phyloP scores from a whole-genome alignment of 2,329 filamentous ascomycete species.

The Stagonosporopsis chrysanthemi region DNA sequence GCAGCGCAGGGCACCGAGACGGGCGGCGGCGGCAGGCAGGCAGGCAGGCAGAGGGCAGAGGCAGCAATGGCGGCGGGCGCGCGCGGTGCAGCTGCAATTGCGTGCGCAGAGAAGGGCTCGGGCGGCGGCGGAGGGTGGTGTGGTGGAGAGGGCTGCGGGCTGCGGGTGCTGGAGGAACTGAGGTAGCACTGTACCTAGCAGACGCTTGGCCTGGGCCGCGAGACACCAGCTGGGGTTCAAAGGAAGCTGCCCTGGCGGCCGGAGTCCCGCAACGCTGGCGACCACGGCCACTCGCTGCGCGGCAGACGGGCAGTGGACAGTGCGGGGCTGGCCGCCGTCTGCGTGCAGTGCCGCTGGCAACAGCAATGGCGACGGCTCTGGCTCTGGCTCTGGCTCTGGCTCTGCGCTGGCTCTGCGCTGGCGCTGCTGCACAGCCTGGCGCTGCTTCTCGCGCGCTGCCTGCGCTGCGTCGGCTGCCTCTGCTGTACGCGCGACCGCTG shows the following conservation, averaged over 20 bases:
- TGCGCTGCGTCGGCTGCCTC: not conserved
- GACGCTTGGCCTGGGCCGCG: conserved; percentile 43
- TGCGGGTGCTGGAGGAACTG: conserved; percentile 34
- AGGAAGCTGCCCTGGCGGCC: conserved; percentile 21
- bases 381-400: too few species aligned
- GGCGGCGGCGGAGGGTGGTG: conserved; percentile 18
- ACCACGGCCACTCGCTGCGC: not conserved
- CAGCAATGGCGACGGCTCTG: too few species aligned
- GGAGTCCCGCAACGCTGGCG: conserved; percentile 17
- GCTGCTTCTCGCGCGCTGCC: too few species aligned
- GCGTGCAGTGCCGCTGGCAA: not conserved
- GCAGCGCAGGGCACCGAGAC: conserved; percentile 33
- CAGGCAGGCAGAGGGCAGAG: not conserved
- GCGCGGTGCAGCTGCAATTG: conserved; percentile 30
- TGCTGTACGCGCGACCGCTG: not conserved
- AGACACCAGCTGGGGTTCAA: conserved; percentile 29
- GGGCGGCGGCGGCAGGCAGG: conserved; percentile 16
- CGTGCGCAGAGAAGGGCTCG: conserved; percentile 19
- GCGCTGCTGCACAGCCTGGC: too few species aligned
- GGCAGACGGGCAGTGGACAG: conserved; percentile 9
- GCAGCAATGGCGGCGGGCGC: conserved; percentile 26
- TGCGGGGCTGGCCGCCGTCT: conserved; percentile 13
- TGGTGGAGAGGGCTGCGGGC: conserved; percentile 23
- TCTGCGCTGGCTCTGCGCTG: too few species aligned
- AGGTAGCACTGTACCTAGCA: conserved; percentile 31